Evolutionary conservation across 352 stramenopile genomes (phyloP).

Genomic region (Globisporangium paddicum): DNA sequence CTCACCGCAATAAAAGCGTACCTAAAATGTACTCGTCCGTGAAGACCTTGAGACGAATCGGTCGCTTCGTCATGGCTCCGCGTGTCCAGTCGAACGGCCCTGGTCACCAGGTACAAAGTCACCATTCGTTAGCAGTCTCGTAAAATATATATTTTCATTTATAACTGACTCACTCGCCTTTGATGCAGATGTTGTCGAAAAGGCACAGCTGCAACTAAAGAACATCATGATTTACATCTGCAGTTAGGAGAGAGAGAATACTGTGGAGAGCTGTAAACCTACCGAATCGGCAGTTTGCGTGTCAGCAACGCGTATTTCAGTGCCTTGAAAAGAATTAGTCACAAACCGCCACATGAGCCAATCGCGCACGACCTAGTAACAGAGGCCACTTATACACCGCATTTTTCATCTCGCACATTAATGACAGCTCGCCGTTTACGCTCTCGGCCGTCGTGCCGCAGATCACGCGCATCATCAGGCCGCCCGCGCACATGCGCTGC

Average conservation of each 20-base stretch:
- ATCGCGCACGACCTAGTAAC: not conserved
- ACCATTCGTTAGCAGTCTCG: not conserved
- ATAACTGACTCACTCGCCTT: not conserved
- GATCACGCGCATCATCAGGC: constrained; percentile 4
- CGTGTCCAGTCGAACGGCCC: not conserved
- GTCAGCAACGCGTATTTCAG: too few relatives aligned
- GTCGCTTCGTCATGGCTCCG: not conserved
- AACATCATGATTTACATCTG: too few relatives aligned
- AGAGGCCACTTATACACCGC: not conserved
- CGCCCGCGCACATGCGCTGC: not conserved
- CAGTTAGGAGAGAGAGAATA: too few relatives aligned
- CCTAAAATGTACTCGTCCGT: not conserved
- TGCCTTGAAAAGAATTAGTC: too few relatives aligned
- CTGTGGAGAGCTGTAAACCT: too few relatives aligned
- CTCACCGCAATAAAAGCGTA: not conserved
- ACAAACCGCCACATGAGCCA: too few relatives aligned
- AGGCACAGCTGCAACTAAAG: not conserved
- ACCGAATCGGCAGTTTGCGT: too few relatives aligned
- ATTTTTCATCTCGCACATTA: not conserved
- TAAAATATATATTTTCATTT: too few relatives aligned
- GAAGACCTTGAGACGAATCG: not conserved
- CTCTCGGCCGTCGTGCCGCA: not conserved
- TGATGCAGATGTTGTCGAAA: not conserved
- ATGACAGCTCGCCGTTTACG: not conserved
- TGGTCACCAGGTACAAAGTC: not conserved